phyloP scores from a whole-genome alignment of 2,329 filamentous ascomycete genomes.

The Alternaria rosae region DNA sequence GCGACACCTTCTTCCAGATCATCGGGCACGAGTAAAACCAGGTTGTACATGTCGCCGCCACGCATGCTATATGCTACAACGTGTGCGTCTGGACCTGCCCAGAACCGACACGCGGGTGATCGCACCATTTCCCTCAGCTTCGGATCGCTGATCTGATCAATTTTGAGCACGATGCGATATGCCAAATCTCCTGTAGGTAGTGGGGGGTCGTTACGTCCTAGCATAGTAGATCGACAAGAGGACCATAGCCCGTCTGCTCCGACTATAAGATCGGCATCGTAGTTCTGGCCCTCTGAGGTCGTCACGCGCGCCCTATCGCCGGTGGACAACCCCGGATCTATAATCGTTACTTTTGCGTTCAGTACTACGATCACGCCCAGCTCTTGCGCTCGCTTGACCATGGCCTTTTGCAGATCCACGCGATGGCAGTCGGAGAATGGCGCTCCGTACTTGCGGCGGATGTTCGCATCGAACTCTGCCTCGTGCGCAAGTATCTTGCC shows the following conservation, averaged over 20 bases:
- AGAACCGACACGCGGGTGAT: conserved; percentile 64
- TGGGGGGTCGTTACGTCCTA: conserved; percentile 26
- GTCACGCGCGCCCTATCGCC: conserved; percentile 48
- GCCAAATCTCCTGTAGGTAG: conserved; percentile 69
- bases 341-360: conserved; percentile 55
- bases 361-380: conserved; percentile 63
- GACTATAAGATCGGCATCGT: conserved; percentile 64
- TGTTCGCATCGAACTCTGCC: conserved; percentile 61
- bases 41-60: conserved; percentile 67
- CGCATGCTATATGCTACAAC: conserved; percentile 69
- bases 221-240: conserved; percentile 55
- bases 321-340: conserved; percentile 56
- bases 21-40: conserved; percentile 72
- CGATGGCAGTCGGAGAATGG: conserved; percentile 69
- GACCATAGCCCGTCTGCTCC: conserved; percentile 72
- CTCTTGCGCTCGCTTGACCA: conserved; percentile 60
- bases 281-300: conserved; percentile 51
- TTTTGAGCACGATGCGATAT: conserved; percentile 66
- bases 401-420: conserved; percentile 65
- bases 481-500: conserved; percentile 59
- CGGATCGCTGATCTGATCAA: conserved; percentile 61
- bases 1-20: conserved; percentile 64
- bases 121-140: conserved; percentile 62
- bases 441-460: conserved; percentile 62
- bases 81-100: conserved; percentile 69